These are phyloP conservation scores for Candida nitratophila DNA, from an alignment of 805 yeast genomes.

Conservation along the genomic window DNA sequence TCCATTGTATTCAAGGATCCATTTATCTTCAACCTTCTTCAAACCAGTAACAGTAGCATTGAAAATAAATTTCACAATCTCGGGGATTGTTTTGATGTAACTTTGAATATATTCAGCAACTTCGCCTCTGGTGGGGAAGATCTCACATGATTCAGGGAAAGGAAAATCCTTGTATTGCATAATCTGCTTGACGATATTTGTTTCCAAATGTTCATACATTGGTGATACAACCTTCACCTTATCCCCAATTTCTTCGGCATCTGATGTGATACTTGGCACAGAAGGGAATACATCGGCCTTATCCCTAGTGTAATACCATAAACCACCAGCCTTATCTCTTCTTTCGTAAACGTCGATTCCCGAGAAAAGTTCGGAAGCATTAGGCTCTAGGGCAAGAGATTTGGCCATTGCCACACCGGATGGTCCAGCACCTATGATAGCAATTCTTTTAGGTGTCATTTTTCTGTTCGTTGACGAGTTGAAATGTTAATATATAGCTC, in stretches of 20 bases:
- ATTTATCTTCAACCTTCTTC: constrained; percentile 19
- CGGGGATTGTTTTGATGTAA: constrained; percentile 42
- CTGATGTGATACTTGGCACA: constrained; percentile 15
- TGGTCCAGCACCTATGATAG: constrained; percentile 30
- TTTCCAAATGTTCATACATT: constrained; percentile 28
- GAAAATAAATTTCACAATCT: constrained; percentile 26
- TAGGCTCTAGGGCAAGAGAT: constrained; percentile 26
- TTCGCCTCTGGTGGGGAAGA: constrained; percentile 54
- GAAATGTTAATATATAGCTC: no score
- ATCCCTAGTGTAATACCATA: constrained; percentile 26
- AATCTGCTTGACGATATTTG: constrained; percentile 24
- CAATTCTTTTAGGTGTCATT: constrained; percentile 13
- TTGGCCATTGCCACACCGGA: constrained; percentile 27
- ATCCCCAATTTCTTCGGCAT: constrained; percentile 1
- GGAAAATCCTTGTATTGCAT: constrained; percentile 25
- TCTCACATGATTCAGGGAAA: constrained; percentile 31
- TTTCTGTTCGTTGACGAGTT: background rate
- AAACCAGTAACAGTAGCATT: constrained; percentile 42
- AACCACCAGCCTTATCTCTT: constrained; percentile 24
- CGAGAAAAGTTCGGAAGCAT: constrained; percentile 12
- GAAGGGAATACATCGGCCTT: constrained; percentile 15
- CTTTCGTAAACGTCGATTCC: constrained; percentile 25
- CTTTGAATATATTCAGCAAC: constrained; percentile 53
- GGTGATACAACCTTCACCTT: constrained; percentile 21
- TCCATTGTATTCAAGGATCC: constrained; percentile 18